Conservation (phyloP, 805 yeast genomes). For the Wickerhamomyces alni region DNA sequence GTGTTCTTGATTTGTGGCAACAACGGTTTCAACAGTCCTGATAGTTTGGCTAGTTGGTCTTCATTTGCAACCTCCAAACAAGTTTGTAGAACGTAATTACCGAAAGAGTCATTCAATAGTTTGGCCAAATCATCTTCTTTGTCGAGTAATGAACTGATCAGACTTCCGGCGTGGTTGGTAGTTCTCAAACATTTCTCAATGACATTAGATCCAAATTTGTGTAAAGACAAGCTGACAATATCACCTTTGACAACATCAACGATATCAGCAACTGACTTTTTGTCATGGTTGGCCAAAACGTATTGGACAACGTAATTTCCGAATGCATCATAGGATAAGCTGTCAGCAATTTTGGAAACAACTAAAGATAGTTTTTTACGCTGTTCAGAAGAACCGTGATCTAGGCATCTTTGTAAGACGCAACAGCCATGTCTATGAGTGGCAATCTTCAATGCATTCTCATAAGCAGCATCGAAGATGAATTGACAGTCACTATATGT, state of each 20-base stretch:
- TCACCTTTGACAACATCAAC: constrained; percentile 28
- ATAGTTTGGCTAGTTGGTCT: constrained; percentile 46
- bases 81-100: constrained; percentile 93
- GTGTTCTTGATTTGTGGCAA: constrained; percentile 78
- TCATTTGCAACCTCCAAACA: constrained; percentile 57
- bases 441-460: constrained; percentile 72
- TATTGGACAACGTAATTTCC: constrained; percentile 97
- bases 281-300: constrained; percentile 48
- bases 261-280: constrained; percentile 27
- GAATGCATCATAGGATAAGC: constrained; percentile 82
- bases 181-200: constrained; percentile 78
- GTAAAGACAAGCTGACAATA: constrained; percentile 54
- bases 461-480: constrained; percentile 79
- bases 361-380: constrained; percentile 57
- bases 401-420: constrained; percentile 91
- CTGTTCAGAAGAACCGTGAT: constrained; percentile 74
- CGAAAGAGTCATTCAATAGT: constrained; percentile 83
- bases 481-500: constrained; percentile 69
- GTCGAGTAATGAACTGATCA: constrained; percentile 45
- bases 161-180: constrained; percentile 35
- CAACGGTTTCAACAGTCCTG: constrained; percentile 62
- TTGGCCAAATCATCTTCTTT: constrained; percentile 32
- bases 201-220: constrained; percentile 91
- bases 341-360: constrained; percentile 63
- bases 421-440: constrained; percentile 98